These are phyloP conservation scores for Xylaria cubensis DNA, from an alignment of 495 filamentous ascomycete genomes.

Conservation along the genomic window DNA sequence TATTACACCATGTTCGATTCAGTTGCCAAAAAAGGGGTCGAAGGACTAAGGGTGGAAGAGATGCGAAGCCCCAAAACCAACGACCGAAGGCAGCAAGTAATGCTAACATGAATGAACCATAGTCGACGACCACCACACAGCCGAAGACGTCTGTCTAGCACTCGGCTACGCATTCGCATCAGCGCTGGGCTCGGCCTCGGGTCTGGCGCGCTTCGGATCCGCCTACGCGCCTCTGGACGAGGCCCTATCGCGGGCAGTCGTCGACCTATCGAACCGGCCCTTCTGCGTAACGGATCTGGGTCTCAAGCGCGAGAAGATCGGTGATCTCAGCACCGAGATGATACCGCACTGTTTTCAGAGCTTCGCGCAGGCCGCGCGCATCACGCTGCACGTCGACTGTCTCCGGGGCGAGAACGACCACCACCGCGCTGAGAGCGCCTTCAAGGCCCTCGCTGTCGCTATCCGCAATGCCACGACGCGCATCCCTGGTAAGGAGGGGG, in stretches of 20 bases:
- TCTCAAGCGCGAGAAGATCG: slow-evolving; percentile 87
- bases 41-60: background rate
- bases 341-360: slow-evolving; percentile 92
- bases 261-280: slow-evolving; percentile 92
- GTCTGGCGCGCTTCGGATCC: slow-evolving; percentile 86
- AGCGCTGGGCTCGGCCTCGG: slow-evolving; percentile 75
- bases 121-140: slow-evolving; percentile 99
- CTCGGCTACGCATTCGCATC: slow-evolving; percentile 83
- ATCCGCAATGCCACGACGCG: slow-evolving; percentile 74
- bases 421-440: slow-evolving; percentile 94
- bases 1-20: background rate
- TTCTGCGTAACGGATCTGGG: slow-evolving; percentile 82
- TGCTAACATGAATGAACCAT: slow-evolving; percentile 15
- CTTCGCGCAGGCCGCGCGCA: slow-evolving; percentile 88
- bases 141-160: slow-evolving; percentile 93
- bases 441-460: slow-evolving; percentile 93
- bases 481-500: slow-evolving; percentile 80
- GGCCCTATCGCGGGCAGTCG: slow-evolving; percentile 89
- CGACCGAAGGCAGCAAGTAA: background rate
- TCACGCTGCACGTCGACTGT: slow-evolving; percentile 93
- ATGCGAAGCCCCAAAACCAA: slow-evolving; percentile 22
- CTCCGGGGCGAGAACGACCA: slow-evolving; percentile 92
- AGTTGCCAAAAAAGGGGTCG: background rate
- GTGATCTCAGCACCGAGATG: slow-evolving; percentile 94
- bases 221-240: slow-evolving; percentile 95